Base-by-base conservation (phyloP, 495 filamentous ascomycete genomes). In the Chaetomium fimeti region DNA sequence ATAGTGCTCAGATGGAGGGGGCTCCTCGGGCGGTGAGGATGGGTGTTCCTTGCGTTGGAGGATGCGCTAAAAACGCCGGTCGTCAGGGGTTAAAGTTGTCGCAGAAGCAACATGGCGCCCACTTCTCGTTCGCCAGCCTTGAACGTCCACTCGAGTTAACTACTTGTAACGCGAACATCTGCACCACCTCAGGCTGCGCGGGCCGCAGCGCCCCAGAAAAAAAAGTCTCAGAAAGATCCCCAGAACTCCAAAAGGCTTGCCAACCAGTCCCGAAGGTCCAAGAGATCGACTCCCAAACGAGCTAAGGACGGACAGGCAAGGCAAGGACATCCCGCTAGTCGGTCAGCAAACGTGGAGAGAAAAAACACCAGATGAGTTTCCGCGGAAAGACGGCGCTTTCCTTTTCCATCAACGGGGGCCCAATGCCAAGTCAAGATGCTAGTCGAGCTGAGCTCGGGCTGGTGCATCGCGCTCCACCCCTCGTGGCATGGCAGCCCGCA, bases 51-150 rank as follows among this genome's bases (percentile, higher is more conserved):
- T 48, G 45, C 52, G 32, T 9, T 6, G 52, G 52, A 83, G 66
- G 80, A 69, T 0, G 82, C 76, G 8, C 27, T 32, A 36, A 53
- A 47, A 20, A 47, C 16, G 43, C n/a, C 20, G n/a, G 18, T 5
- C 45, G 45, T 9, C 45, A 49, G n/a, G 52, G 32, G 53, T 86
- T 81, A 36, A 11, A 9, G 5, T 36, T 9, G n/a, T 76, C 75
- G 62, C 88, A 88, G 71, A 86, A 88, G 3, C 78, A 0, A 85
- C 75, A 63, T 84, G 89, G 25, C 89, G 75, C 0, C 84, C 84
- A 7, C 57, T 89, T 84, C 0, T 82, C 83, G 65, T 90, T 56
- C 53, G 53, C 53, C n/a, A 18, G 25, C 3, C n/a, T 36, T 36
- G 9, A n/a, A 36, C 32, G 32, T 11, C 32, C 32, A 36, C 32